Percentiles rank a stretch among this genome's conserved stretches.
Evolutionary conservation across 805 yeast species (phyloP).

Genomic region (Suhomyces sp.): DNA sequence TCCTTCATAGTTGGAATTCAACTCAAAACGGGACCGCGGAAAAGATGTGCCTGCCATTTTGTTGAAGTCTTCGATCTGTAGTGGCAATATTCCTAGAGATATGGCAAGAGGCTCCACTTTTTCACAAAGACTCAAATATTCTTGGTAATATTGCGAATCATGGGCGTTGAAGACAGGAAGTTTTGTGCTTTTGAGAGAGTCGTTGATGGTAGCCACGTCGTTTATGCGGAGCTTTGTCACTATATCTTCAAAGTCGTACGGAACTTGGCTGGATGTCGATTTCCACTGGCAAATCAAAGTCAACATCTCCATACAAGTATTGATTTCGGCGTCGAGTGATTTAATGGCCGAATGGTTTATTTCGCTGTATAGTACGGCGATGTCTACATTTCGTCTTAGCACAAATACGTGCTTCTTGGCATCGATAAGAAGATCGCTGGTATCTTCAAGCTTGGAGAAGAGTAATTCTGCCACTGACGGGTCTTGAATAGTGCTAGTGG

Average conservation of each 20-base stretch:
- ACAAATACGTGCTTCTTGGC: conserved; percentile 19
- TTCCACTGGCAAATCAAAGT: background rate
- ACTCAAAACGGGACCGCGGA: conserved; percentile 4
- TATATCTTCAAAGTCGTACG: conserved; percentile 18
- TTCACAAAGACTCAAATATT: conserved; percentile 40
- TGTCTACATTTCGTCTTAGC: conserved; percentile 23
- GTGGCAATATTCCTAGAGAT: conserved; percentile 50
- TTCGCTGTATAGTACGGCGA: conserved; percentile 27
- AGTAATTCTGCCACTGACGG: conserved; percentile 9
- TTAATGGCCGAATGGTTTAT: conserved; percentile 21
- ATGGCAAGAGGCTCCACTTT: conserved; percentile 51
- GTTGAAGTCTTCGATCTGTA: conserved; percentile 44
- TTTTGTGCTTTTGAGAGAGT: conserved; percentile 16
- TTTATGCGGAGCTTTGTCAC: conserved; percentile 21
- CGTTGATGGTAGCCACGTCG: conserved; percentile 10
- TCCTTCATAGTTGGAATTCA: conserved; percentile 5
- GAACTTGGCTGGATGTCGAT: conserved; percentile 13
- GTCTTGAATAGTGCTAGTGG: conserved; percentile 1
- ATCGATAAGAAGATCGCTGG: conserved; percentile 25
- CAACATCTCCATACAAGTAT: conserved; percentile 18
- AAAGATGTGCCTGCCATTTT: conserved; percentile 17
- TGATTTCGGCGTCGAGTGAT: conserved; percentile 25
- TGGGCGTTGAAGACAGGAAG: conserved; percentile 30
- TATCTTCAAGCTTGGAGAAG: conserved; percentile 24
- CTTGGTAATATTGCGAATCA: conserved; percentile 37